Evolutionary conservation across 139 green algal genomes (phyloP).

Genomic region (Chlamydomonas incerta): DNA sequence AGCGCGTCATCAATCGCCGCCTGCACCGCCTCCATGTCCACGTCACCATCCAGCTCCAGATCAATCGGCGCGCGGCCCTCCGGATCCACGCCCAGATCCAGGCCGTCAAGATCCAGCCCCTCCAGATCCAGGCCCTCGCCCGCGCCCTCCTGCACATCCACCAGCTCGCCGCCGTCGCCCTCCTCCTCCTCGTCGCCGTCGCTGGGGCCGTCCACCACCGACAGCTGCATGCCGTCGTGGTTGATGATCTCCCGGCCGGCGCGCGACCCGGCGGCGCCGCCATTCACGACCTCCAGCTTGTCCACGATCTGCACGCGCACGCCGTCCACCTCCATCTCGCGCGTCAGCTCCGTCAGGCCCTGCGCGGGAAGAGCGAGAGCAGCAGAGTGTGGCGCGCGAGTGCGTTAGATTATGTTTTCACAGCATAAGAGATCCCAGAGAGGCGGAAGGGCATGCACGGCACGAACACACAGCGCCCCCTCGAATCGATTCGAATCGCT

Average conservation of each 20-base stretch:
- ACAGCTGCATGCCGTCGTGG: constrained; percentile 5
- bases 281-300: constrained; percentile 13
- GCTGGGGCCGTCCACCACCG: neutral
- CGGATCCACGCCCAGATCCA: neutral
- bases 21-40: neutral
- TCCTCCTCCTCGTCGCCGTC: neutral
- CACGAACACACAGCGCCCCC: too few species aligned
- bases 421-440: too few species aligned
- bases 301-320: constrained; percentile 42
- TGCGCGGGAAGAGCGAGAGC: too few species aligned
- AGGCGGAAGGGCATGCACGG: too few species aligned
- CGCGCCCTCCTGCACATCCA: neutral
- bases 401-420: too few species aligned
- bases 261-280: neutral
- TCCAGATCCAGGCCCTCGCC: neutral
- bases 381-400: too few species aligned
- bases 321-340: constrained; percentile 38
- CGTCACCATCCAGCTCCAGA: neutral
- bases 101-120: neutral
- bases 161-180: neutral
- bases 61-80: neutral
- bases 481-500: too few species aligned
- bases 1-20: constrained; percentile 8
- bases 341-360: constrained; percentile 26
- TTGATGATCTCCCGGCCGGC: neutral